Evolutionary conservation across 176 grass and related monocot species (phyloP), one percentile per base, ranked within the genome.

Genomic region (Ensete ventricosum): DNA sequence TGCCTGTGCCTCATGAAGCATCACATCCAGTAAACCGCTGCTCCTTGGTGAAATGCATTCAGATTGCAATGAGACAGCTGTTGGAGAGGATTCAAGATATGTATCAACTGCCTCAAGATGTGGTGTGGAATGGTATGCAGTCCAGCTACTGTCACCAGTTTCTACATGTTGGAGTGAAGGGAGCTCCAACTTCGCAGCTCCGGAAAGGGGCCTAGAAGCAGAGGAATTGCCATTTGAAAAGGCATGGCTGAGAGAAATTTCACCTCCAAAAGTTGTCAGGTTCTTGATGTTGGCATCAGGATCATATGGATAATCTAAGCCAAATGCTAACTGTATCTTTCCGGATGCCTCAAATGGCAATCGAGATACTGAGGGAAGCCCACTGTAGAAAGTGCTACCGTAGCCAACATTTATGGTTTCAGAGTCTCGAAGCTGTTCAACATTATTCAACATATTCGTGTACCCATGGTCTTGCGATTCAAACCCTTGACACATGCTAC

Each of bases 141-240:
- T 75, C 85, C 90, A 98, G 78, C 80, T 81, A 80, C 76, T 87
- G 69, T 79, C 77, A 71, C 93, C 90, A 72, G 88, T 87, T 87
- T 91, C 86, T 48, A 82, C 83, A 99, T 94, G 86, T 99, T 99
- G 95, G 95, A 94, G 86, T 99, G 90, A 99, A 99, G 95, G 95
- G 95, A 99, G 95, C 95, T 99, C 95, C 86, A 84, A 87, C 95
- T 99, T 91, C 88, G 76, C 76, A 76, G 86, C 66, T 84, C 84
- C 81, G 80, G 53, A 81, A 81, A 75, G 23, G 88, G 88, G 74
- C 86, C 86, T 87, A 83, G 88, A 94, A 91, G 91, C 78, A 84
- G 91, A 94, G 88, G 86, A 82, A 51, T 77, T 99, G 88, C 88
- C 90, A 89, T 89, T 87, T 89, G 87, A 67, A 87, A 89, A 70